A percentile compares a stretch with the other conserved stretches of the same genome.
These are phyloP conservation scores for Cystobasidium tubakii DNA, from an alignment of 768 basidiomycete genomes.

Conservation along the genomic window DNA sequence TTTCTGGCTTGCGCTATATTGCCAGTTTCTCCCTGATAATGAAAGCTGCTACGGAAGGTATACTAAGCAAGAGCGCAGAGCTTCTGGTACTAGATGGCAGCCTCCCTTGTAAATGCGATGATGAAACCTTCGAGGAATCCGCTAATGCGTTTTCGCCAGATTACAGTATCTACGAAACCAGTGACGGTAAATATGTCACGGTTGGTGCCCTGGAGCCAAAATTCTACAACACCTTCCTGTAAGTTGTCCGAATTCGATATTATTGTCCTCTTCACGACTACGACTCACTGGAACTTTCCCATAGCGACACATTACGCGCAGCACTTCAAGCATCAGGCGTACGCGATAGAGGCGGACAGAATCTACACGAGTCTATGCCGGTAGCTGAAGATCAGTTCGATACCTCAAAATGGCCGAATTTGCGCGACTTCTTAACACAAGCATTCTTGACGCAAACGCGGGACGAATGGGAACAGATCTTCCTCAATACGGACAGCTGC, in stretches of 20 bases:
- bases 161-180: slow-evolving; percentile 67
- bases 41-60: not conserved
- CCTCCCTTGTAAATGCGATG: slow-evolving; percentile 55
- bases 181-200: slow-evolving; percentile 68
- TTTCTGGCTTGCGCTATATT: slow-evolving; percentile 72
- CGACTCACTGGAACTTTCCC: not conserved
- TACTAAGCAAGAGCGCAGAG: slow-evolving; percentile 51
- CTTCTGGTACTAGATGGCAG: slow-evolving; percentile 66
- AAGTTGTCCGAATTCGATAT: not conserved
- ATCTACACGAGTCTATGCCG: slow-evolving; percentile 9
- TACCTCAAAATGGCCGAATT: slow-evolving; percentile 41
- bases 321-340: not conserved
- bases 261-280: no score
- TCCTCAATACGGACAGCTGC: slow-evolving; percentile 55
- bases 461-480: slow-evolving; percentile 65
- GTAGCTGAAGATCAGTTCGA: slow-evolving; percentile 29
- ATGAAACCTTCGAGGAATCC: not conserved
- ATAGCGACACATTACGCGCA: not conserved
- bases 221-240: slow-evolving; percentile 42
- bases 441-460: slow-evolving; percentile 61
- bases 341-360: not conserved
- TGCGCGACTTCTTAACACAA: slow-evolving; percentile 55
- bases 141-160: slow-evolving; percentile 43
- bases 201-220: slow-evolving; percentile 50
- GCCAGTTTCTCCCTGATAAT: slow-evolving; percentile 59